Percentiles rank a stretch among this genome's conserved stretches.
Conservation (phyloP, 768 basidiomycete species). For the Hericium alpestre region DNA sequence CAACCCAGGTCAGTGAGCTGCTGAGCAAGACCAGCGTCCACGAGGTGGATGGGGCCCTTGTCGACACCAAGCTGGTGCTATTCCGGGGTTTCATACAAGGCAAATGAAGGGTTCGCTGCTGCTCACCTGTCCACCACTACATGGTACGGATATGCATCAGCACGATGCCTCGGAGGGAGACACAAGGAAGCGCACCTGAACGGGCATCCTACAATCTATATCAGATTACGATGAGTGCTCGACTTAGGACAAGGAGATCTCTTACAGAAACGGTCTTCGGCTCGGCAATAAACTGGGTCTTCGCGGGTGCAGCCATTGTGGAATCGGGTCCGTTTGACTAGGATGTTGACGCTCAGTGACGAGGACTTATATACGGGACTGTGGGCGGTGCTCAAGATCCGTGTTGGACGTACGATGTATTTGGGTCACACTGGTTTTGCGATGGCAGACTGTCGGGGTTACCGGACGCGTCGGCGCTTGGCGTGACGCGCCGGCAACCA, state of each 20-base stretch:
- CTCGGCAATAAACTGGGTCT: constrained; percentile 40
- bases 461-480: no score
- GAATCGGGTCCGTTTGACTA: neutral
- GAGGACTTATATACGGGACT: neutral
- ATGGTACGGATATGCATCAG: constrained; percentile 4
- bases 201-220: constrained; percentile 86
- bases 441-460: no score
- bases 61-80: constrained; percentile 77
- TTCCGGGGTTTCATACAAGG: constrained; percentile 6
- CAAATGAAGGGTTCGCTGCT: constrained; percentile 9
- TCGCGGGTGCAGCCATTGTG: neutral
- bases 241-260: neutral
- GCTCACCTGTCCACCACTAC: constrained; percentile 58
- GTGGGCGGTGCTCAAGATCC: neutral
- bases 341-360: neutral
- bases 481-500: no score
- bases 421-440: neutral
- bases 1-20: constrained; percentile 77
- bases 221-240: neutral
- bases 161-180: constrained; percentile 1
- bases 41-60: constrained; percentile 78
- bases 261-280: constrained; percentile 70
- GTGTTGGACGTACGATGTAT: neutral
- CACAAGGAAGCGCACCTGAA: constrained; percentile 57
- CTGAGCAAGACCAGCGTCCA: constrained; percentile 72